Evolutionary conservation across 192 early-diverging fungal genomes (phyloP), one percentile per base, ranked within the genome.

Genomic region (Backusella liffmaniae): DNA sequence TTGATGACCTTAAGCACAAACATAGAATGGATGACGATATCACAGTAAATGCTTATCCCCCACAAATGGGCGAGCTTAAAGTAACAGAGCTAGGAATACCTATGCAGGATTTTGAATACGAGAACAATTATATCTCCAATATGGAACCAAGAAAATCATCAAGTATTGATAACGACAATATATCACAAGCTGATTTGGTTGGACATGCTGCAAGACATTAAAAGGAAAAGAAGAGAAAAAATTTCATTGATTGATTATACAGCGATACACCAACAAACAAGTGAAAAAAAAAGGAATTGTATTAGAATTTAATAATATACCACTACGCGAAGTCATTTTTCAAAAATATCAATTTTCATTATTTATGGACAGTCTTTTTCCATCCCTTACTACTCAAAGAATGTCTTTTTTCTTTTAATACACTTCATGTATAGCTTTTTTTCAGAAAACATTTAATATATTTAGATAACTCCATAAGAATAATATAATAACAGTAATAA

Each of bases 1-100:
- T 70, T 70, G 51, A 35, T 10, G 66, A 76, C 21, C 10, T 76
- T 10, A 70, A 76, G 37, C 67, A 70, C 18, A 67, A 76, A 36
- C 15, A 69, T 35, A 35, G 35, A 32, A 18, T 32, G 0, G 30
- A 67, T 9, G 16, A 15, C 5, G 18, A 67, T n/a, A 23, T 41
- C 2, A 15, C 4, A 21, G 18, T 49, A 3, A 49, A 49, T 49
- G 46, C 46, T 18, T 49, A 49, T 4, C 46, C 46, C 26, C 67
- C n/a, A 69, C 67, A 37, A 23, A 21, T 21, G 67, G 21, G 21
- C 1, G 35, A 69, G 18, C 5, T 69, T 5, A 69, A 41, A 41
- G n/a, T 69, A 21, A 37, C 67, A 23, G 18, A 35, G 18, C 15
- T 37, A 1, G 67, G 67, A 21, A 41, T 69, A 39, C 67, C 67